Evolutionary conservation across 495 filamentous ascomycete genomes (phyloP), one percentile per base, ranked within the genome.

Genomic region (Penicillium turbatum): DNA sequence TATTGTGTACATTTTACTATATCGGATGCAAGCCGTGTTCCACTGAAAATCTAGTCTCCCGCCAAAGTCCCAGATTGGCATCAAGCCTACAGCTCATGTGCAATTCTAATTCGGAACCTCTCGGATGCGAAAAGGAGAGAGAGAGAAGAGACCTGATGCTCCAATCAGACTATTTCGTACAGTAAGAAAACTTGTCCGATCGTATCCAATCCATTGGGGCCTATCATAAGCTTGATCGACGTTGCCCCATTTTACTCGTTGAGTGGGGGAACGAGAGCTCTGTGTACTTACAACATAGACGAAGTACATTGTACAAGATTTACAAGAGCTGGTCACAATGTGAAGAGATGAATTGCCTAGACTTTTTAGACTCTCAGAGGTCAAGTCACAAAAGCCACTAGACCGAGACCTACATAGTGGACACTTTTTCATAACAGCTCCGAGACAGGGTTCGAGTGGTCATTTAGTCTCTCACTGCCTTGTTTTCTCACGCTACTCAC

Each of bases 391-490:
- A 16, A 7, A 43, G 26, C 38, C 51, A 30, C 55, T 61, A 48
- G 51, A 56, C 52, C 51, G 39, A 56, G 48, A 58, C 52, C 51
- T 29, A 48, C 21, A 13, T 39, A 24, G 30, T 38, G 45, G 54
- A 48, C 51, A 54, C 32, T 42, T 37, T 24, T 4, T 4, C 21
- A 24, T 15, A 6, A 31, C 49, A 63, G 42, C 46, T 45, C 46
- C 58, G 55, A 59, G 61, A 59, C 55, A 62, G 52, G 52, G 49
- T 38, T 53, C 32, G 24, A 24, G 38, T 11, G 29, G 16, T 9
- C 30, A 31, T 16, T 54, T 59, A 56, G 56, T 34, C 48, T 61
- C 31, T 52, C 45, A 15, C 48, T 64, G 61, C 61, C 61, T 54
- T 64, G 55, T 61, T 64, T 61, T 60, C 24, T 12, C 51, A 21